These are phyloP conservation scores for Arthonia radiata DNA, from an alignment of 495 filamentous ascomycete species.

Conservation along the genomic window DNA sequence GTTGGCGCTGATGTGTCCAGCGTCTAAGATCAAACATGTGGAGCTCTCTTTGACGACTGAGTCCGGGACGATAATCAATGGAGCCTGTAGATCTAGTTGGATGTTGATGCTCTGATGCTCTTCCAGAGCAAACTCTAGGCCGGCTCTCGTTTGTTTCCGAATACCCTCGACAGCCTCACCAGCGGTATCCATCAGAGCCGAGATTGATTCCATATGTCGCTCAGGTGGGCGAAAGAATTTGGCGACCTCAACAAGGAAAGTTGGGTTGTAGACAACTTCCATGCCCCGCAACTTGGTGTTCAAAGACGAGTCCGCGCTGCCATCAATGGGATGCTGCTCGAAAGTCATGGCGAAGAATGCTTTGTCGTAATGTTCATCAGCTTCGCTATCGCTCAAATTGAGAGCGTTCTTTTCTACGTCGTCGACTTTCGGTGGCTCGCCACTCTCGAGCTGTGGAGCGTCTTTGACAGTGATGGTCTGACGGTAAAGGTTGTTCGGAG, in stretches of 20 bases:
- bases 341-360: constrained; percentile 74
- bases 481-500: constrained; percentile 63
- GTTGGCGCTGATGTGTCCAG: constrained; percentile 79
- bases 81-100: constrained; percentile 83
- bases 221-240: constrained; percentile 92
- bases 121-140: constrained; percentile 81
- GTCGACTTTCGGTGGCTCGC: constrained; percentile 18
- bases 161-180: constrained; percentile 86
- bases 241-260: constrained; percentile 65
- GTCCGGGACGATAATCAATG: constrained; percentile 86
- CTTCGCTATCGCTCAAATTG: constrained; percentile 7
- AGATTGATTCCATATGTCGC: constrained; percentile 93
- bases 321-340: constrained; percentile 86
- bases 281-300: constrained; percentile 83
- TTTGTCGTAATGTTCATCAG: constrained; percentile 20
- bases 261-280: constrained; percentile 91
- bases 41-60: constrained; percentile 58
- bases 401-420: constrained; percentile 38
- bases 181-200: constrained; percentile 76
- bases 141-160: constrained; percentile 82
- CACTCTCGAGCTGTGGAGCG: constrained; percentile 27
- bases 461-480: constrained; percentile 93
- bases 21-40: constrained; percentile 80
- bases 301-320: constrained; percentile 67
- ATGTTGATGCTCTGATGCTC: constrained; percentile 97